phyloP scores from a whole-genome alignment of 176 grass and related monocot genomes.

The Phoenix dactylifera region DNA sequence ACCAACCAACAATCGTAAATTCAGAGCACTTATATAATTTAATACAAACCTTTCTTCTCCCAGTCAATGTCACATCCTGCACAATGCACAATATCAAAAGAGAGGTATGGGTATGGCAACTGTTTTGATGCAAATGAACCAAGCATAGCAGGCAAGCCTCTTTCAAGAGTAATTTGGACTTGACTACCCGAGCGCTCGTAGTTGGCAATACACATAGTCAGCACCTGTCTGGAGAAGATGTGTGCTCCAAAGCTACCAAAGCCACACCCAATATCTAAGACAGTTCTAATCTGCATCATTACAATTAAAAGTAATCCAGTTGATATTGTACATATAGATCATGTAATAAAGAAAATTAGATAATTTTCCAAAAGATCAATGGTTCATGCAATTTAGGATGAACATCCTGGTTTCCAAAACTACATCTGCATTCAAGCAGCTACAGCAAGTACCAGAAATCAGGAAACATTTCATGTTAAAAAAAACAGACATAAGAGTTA shows the following conservation, averaged over 20 bases:
- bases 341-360: too few species aligned
- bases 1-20: neutral
- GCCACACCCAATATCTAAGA: conserved; percentile 95
- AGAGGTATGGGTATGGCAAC: conserved; percentile 87
- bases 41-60: conserved; percentile 77
- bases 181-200: conserved; percentile 92
- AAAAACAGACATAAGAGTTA: too few species aligned
- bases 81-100: conserved; percentile 96
- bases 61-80: conserved; percentile 82
- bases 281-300: conserved; percentile 81
- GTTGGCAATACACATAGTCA: conserved; percentile 97
- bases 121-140: conserved; percentile 80
- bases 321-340: too few species aligned
- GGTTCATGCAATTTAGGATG: too few species aligned
- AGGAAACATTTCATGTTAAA: too few species aligned
- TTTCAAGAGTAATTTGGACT: conserved; percentile 95
- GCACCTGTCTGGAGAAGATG: conserved; percentile 66
- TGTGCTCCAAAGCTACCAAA: conserved; percentile 94
- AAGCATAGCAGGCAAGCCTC: conserved; percentile 95
- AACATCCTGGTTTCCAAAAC: too few species aligned
- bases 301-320: conserved; percentile 10
- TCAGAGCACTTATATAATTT: neutral
- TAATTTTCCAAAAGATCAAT: too few species aligned
- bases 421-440: too few species aligned
- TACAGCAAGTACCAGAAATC: too few species aligned